Evolutionary conservation across 495 filamentous ascomycete species (phyloP).

Genomic region (Articulospora tetracladia): DNA sequence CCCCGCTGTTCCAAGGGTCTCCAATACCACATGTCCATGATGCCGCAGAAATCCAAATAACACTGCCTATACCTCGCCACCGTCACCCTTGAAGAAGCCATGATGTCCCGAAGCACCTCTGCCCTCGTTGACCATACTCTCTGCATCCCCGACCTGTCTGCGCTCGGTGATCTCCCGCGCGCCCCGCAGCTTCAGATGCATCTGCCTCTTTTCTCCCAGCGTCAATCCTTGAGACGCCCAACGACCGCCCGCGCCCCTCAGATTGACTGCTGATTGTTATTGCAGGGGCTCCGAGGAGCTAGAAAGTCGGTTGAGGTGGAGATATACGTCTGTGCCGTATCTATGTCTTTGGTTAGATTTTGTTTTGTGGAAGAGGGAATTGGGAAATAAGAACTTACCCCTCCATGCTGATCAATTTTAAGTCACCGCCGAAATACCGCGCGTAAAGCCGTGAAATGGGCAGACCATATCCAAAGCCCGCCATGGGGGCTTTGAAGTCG

Average conservation of each 20-base stretch:
- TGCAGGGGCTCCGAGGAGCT: constrained; percentile 95
- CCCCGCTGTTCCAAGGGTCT: background rate
- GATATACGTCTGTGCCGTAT: constrained; percentile 97
- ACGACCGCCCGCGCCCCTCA: constrained; percentile 41
- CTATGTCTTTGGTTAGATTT: constrained; percentile 38
- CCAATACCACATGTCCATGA: background rate
- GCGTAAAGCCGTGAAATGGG: constrained; percentile 93
- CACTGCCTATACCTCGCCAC: constrained; percentile 22
- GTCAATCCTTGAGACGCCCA: constrained; percentile 78
- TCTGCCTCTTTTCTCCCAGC: constrained; percentile 57
- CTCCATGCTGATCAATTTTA: constrained; percentile 99
- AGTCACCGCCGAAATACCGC: constrained; percentile 92
- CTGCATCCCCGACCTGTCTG: constrained; percentile 83
- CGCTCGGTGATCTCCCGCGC: constrained; percentile 68
- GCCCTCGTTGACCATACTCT: constrained; percentile 56
- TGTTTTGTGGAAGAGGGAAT: background rate
- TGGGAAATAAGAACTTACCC: constrained; percentile 61
- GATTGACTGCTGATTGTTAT: constrained; percentile 98
- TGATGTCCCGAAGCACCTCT: constrained; percentile 14
- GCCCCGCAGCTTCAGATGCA: constrained; percentile 45
- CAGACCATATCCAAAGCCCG: constrained; percentile 93
- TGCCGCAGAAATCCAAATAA: too few relatives aligned
- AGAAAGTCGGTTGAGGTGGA: constrained; percentile 92
- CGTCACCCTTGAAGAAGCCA: constrained; percentile 26
- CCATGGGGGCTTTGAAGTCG: constrained; percentile 99